phyloP scores from a whole-genome alignment of 495 filamentous ascomycete genomes.

The Hypoxylon subgilvum region DNA sequence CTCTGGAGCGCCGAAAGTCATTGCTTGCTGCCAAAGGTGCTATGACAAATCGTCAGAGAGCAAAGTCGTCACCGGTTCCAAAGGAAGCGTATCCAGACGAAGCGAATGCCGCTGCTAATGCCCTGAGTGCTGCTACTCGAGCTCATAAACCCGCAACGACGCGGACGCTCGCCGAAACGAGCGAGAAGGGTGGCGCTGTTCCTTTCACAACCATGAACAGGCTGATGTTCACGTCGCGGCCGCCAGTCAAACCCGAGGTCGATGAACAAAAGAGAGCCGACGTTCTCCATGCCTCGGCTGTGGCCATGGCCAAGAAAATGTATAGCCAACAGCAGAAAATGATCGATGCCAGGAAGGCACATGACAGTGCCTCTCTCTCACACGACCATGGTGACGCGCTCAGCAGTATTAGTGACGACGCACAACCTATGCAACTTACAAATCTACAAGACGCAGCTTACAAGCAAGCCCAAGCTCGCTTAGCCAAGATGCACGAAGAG shows the following conservation, averaged over 20 bases:
- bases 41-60: conserved; percentile 67
- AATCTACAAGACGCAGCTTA: conserved; percentile 83
- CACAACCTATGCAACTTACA: conserved; percentile 51
- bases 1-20: conserved; percentile 59
- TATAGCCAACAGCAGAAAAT: conserved; percentile 69
- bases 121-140: conserved; percentile 68
- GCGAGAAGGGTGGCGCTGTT: conserved; percentile 48
- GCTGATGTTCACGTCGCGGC: conserved; percentile 76
- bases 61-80: conserved; percentile 66
- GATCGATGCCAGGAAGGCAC: conserved; percentile 52
- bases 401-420: conserved; percentile 43
- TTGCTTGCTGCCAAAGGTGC: conserved; percentile 76
- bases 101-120: conserved; percentile 65
- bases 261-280: conserved; percentile 75
- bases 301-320: conserved; percentile 88
- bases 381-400: conserved; percentile 37
- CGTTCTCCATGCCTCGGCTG: conserved; percentile 76
- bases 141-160: conserved; percentile 55
- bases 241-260: conserved; percentile 71
- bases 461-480: conserved; percentile 79
- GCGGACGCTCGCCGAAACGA: conserved; percentile 33
- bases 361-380: conserved; percentile 38
- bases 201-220: conserved; percentile 58
- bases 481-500: conserved; percentile 79
- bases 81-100: conserved; percentile 62